phyloP scores from a whole-genome alignment of 306 rosid species.

The Lathyrus sativus region DNA sequence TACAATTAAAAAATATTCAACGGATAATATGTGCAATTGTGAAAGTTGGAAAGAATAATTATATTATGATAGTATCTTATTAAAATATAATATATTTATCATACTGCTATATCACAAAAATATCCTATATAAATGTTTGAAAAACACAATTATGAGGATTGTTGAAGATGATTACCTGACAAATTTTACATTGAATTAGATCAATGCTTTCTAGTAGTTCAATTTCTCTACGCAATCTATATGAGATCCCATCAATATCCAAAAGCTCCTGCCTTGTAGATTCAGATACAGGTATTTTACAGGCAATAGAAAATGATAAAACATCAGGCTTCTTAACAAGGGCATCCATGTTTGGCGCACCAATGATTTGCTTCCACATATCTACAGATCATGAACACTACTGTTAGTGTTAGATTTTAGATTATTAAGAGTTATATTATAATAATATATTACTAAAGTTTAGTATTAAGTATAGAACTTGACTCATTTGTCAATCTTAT shows the following conservation, averaged over 20 bases:
- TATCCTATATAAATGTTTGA: background rate
- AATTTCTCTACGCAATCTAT: constrained; percentile 89
- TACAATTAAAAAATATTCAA: constrained; percentile 48
- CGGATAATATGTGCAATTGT: constrained; percentile 20
- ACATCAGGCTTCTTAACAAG: constrained; percentile 77
- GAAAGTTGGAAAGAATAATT: constrained; percentile 26
- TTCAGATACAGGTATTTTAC: constrained; percentile 94
- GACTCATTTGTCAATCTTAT: no score
- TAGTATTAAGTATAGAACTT: no score
- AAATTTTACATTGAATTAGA: constrained; percentile 75
- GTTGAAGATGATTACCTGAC: constrained; percentile 56
- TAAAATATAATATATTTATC: background rate
- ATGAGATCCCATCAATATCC: constrained; percentile 85
- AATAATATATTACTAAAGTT: no score
- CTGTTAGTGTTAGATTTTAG: constrained; percentile 30
- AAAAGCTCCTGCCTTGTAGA: constrained; percentile 94
- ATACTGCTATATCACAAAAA: background rate
- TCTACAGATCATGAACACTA: constrained; percentile 53
- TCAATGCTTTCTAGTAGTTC: constrained; percentile 83
- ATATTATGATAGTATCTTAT: background rate
- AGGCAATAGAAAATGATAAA: constrained; percentile 83
- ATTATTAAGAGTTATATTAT: no score
- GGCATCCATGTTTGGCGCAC: constrained; percentile 76
- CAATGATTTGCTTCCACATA: constrained; percentile 89
- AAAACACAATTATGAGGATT: constrained; percentile 24